Evolutionary conservation across 192 early-diverging fungal species (phyloP).

Genomic region (Allomyces macrogynus): DNA sequence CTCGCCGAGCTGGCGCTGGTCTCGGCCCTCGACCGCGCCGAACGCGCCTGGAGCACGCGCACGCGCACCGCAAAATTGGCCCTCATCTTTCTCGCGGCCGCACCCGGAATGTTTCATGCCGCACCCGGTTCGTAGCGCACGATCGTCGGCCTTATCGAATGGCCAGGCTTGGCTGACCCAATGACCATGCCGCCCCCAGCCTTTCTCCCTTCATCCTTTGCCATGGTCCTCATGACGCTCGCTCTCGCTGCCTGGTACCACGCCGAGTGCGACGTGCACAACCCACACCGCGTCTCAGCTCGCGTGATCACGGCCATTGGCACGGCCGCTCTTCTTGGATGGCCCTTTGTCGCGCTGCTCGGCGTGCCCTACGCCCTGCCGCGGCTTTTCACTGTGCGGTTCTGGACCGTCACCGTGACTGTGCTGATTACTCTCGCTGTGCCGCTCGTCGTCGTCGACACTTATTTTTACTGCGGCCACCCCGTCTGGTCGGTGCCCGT

Average conservation of each 20-base stretch:
- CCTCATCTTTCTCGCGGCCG: conserved; percentile 18
- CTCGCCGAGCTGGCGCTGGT: background rate
- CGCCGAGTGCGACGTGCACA: no score
- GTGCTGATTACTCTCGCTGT: conserved; percentile 10
- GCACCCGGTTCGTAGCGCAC: conserved; percentile 31
- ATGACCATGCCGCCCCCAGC: conserved; percentile 18
- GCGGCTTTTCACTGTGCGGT: conserved; percentile 28
- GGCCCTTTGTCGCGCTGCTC: conserved; percentile 67
- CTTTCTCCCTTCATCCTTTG: conserved; percentile 74
- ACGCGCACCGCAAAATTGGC: no score
- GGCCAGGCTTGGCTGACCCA: background rate
- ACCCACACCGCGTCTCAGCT: background rate
- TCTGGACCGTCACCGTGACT: conserved; percentile 11
- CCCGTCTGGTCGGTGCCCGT: conserved; percentile 13
- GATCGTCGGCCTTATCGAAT: background rate
- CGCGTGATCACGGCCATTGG: conserved; percentile 13
- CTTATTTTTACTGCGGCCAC: conserved; percentile 44
- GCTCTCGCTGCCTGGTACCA: conserved; percentile 19
- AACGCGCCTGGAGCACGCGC: background rate
- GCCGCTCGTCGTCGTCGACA: conserved; percentile 49
- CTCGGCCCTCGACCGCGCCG: background rate
- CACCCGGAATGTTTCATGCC: conserved; percentile 75
- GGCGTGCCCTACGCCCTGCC: conserved; percentile 61
- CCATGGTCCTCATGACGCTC: conserved; percentile 66
- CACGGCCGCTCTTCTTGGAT: conserved; percentile 45